These are phyloP conservation scores for Moesziomyces sp. DNA, from an alignment of 1,284 basidiomycete species.

Conservation along the genomic window DNA sequence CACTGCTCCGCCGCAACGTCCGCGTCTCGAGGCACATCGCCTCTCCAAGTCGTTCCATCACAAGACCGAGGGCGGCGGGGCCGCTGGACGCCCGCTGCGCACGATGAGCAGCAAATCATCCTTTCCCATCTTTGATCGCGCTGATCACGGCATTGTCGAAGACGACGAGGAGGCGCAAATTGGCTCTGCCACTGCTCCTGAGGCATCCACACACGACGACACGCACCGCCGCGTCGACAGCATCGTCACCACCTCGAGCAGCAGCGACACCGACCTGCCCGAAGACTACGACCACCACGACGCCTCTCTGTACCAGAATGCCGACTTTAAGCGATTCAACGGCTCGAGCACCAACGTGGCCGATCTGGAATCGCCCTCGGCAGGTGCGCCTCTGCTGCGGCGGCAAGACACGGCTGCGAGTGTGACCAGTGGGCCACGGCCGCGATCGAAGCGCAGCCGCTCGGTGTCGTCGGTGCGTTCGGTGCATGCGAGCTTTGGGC, in stretches of 20 bases:
- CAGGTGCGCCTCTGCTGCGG: constrained; percentile 22
- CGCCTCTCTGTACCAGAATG: constrained; percentile 13
- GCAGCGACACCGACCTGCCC: constrained; percentile 36
- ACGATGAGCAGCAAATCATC: constrained; percentile 24
- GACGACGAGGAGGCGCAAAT: constrained; percentile 31
- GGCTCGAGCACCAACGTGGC: constrained; percentile 9
- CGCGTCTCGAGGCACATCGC: constrained; percentile 41
- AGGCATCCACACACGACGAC: constrained; percentile 1
- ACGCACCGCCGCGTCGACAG: constrained; percentile 28
- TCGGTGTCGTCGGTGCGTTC: constrained; percentile 11
- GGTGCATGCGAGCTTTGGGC: constrained; percentile 19
- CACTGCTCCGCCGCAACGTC: constrained; percentile 9
- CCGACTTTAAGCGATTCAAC: constrained; percentile 22
- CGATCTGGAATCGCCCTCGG: constrained; percentile 10
- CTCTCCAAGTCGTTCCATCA: constrained; percentile 44
- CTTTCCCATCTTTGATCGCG: constrained; percentile 34
- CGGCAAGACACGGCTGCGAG: constrained; percentile 22
- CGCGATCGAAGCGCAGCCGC: background rate
- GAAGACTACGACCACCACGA: constrained; percentile 40
- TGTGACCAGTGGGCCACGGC: constrained; percentile 1
- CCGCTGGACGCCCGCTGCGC: constrained; percentile 8
- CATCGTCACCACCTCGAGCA: constrained; percentile 24
- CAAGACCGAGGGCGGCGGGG: constrained; percentile 8
- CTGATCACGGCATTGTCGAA: constrained; percentile 15
- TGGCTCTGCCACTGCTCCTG: background rate